A percentile compares a stretch with the other conserved stretches of the same genome.
Evolutionary conservation across 345 rosid species (phyloP).

Genomic region (Melastoma malabathricum): DNA sequence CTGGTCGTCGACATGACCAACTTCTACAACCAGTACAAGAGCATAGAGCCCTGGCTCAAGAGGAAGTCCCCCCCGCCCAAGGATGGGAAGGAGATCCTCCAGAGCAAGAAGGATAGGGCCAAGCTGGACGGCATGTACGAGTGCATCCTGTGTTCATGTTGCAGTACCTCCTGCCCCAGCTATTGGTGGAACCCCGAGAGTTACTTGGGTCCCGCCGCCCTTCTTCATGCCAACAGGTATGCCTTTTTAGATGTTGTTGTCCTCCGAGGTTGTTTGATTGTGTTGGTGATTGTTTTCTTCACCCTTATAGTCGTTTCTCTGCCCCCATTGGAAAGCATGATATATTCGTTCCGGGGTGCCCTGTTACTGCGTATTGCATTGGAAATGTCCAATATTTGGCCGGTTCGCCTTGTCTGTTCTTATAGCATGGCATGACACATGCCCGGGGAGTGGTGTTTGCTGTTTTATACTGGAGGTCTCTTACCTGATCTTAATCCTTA

Average conservation of each 20-base stretch:
- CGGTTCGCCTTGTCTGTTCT: too few species aligned
- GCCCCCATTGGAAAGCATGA: too few species aligned
- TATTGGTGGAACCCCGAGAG: constrained; percentile 99
- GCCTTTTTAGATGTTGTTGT: not conserved
- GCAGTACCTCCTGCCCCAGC: constrained; percentile 90
- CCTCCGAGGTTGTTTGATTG: too few species aligned
- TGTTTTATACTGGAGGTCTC: too few species aligned
- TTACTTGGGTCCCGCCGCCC: constrained; percentile 86
- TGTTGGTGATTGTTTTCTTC: too few species aligned
- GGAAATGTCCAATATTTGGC: too few species aligned
- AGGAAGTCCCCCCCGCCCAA: constrained; percentile 56
- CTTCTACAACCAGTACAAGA: constrained; percentile 90
- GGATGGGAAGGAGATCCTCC: constrained; percentile 69
- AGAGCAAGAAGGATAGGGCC: constrained; percentile 83
- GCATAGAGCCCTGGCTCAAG: constrained; percentile 98
- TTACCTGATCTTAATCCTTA: too few species aligned
- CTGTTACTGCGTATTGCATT: too few species aligned
- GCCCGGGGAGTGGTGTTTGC: too few species aligned
- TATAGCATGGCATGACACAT: too few species aligned
- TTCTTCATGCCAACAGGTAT: constrained; percentile 89
- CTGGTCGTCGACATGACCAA: constrained; percentile 95
- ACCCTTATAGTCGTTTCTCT: too few species aligned
- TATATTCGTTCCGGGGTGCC: too few species aligned
- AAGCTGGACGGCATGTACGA: constrained; percentile 98
- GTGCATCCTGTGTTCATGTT: constrained; percentile 88